Evolutionary conservation across 495 filamentous ascomycete genomes (phyloP), one percentile per base, ranked within the genome.

Genomic region (Penicillium roqueforti): DNA sequence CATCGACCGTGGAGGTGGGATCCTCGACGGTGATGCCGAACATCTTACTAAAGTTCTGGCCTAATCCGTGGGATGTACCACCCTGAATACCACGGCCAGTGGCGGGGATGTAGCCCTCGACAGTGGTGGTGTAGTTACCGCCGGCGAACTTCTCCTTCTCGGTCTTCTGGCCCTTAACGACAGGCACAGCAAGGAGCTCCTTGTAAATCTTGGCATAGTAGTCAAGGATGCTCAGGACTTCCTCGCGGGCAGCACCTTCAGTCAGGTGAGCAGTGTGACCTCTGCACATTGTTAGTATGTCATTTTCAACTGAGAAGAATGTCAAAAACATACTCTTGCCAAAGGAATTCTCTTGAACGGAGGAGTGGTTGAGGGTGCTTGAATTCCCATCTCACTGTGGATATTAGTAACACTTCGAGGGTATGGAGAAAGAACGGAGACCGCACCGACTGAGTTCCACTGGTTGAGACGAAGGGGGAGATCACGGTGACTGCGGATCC

Each of bases 1-100:
- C 86, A 38, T 84, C 89, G 32, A 84, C 81, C 70, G 89, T 89
- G 45, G 78, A 72, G 47, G 82, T 77, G 11, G 95, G 95, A 64
- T 97, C 91, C 71, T 98, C 92, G 16, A 98, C 92, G 0, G 87
- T 91, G 72, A 98, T 96, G 66, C 89, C 84, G 72, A 97, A 98
- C 93, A 98, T 98, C 72, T 89, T 96, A 68, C 85, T 88, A 79
- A 98, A 97, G 71, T 97, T 96, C 70, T 96, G 92, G 26, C 93
- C 93, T 1, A 98, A 81, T 65, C 89, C 92, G 68, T 98, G 93
- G 49, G 87, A 91, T 18, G 95, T 98, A 47, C 83, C 93, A 55
- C 89, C 93, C 72, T 98, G 95, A 58, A 98, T 97, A 67, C 95
- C 93, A 65, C 93, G 87, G 8, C 93, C 93, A 56, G 92, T 97